Base-by-base conservation (phyloP, 1,139 yeast genomes). In the Maudiozyma humilis region DNA sequence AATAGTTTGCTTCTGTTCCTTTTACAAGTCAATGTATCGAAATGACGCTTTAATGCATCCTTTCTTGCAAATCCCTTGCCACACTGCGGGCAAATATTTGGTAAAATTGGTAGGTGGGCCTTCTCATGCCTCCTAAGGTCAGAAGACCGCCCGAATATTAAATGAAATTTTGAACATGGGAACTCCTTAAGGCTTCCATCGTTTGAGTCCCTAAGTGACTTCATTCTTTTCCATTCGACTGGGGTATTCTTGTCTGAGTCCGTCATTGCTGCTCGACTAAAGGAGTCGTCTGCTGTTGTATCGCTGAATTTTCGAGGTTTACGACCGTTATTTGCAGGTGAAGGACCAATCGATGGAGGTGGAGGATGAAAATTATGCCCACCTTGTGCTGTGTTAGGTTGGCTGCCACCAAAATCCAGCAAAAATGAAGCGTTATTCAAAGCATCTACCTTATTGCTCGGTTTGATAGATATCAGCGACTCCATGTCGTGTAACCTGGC, bases 61-160 rank as follows among this genome's bases (percentile, higher is more conserved):
- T 82, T 82, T 36, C 94, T 65, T 2, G 91, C 91, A 68, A 84
- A 84, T 0, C 91, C 89, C 56, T 83, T 83, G 29, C 85, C 86
- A 66, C 94, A 84, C 29, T 70, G 66, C 10, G 79, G 77, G 63
- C 94, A 84, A 42, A 82, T 78, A 56, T 83, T 53, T 20, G 63
- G 63, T 39, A 58, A 43, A 4, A 57, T 55, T 20, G 59, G 52
- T 18, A 56, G 36, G 45, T 60, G 64, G 6, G 56, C 55, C 43
- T 57, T 58, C 40, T 57, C 63, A 42, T 60, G 64, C 38, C 64
- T 54, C 41, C 57, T 52, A 17, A 60, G 48, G 43, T 60, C 64
- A 10, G 62, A 53, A 6, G 56, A 48, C 32, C 63, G 52, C 23
- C 54, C 48, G 38, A 60, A 60, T n/a, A 51, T 51, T 23, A 62